Evolutionary conservation across 2,329 filamentous ascomycete genomes (phyloP).

Genomic region (Pseudogymnoascus sp.): DNA sequence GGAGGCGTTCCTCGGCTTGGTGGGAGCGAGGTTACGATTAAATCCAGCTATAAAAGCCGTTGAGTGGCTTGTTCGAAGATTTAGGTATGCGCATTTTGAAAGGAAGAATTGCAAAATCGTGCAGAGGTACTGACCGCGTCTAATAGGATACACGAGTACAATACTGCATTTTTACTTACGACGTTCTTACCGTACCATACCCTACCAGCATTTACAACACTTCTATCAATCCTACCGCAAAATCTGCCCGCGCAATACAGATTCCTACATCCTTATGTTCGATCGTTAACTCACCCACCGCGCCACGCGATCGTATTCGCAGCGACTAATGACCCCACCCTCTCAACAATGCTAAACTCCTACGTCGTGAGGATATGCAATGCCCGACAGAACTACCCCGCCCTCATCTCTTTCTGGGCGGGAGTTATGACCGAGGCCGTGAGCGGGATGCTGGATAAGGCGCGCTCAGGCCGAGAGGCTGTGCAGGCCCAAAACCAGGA

Average conservation of each 20-base stretch:
- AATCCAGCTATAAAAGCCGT: conserved; percentile 84
- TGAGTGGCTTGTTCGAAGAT: conserved; percentile 90
- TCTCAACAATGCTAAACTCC: conserved; percentile 68
- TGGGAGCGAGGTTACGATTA: conserved; percentile 67
- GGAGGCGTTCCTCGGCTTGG: conserved; percentile 74
- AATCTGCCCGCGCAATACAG: conserved; percentile 67
- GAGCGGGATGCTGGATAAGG: conserved; percentile 70
- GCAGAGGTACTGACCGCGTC: conserved; percentile 9
- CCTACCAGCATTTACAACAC: conserved; percentile 72
- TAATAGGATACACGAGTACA: conserved; percentile 79
- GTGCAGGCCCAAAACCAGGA: conserved; percentile 77
- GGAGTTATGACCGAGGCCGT: conserved; percentile 79
- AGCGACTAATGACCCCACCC: conserved; percentile 66
- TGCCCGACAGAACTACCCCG: conserved; percentile 64
- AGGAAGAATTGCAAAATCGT: background rate
- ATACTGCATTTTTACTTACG: conserved; percentile 67
- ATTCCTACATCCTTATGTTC: conserved; percentile 81
- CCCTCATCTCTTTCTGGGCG: conserved; percentile 83
- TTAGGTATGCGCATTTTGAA: conserved; percentile 51
- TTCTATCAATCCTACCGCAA: conserved; percentile 79
- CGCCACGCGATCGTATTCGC: conserved; percentile 77
- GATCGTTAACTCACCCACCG: conserved; percentile 66
- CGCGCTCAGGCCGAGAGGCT: conserved; percentile 65
- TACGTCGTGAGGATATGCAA: conserved; percentile 71
- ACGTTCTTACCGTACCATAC: conserved; percentile 91